Evolutionary conservation across 805 yeast species (phyloP).

Genomic region (Schwanniomyces pseudopolymorphus): DNA sequence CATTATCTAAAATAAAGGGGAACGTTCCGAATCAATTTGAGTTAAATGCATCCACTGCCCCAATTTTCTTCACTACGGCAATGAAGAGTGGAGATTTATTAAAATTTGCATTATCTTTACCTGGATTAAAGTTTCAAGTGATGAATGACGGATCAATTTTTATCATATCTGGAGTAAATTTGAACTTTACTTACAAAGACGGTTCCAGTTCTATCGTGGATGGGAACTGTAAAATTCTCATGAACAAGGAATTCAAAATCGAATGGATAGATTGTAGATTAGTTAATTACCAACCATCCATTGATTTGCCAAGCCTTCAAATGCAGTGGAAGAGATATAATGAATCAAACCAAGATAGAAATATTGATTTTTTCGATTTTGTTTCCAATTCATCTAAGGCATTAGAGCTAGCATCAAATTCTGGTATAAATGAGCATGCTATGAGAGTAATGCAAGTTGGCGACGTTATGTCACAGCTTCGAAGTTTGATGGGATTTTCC

Average conservation of each 20-base stretch:
- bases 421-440: conserved; percentile 65
- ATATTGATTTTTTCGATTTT: conserved; percentile 19
- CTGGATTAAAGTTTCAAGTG: conserved; percentile 41
- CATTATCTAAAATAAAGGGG: neutral
- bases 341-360: conserved; percentile 10
- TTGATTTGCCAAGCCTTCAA: conserved; percentile 25
- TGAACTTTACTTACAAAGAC: conserved; percentile 53
- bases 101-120: conserved; percentile 27
- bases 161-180: conserved; percentile 25
- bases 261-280: conserved; percentile 69
- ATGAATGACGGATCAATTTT: conserved; percentile 40
- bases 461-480: conserved; percentile 73
- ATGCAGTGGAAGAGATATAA: conserved; percentile 21
- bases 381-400: conserved; percentile 37
- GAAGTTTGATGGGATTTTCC: conserved; percentile 62
- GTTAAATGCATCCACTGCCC: conserved; percentile 62
- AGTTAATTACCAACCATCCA: conserved; percentile 24
- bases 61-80: conserved; percentile 56
- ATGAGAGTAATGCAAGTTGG: conserved; percentile 73
- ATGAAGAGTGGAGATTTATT: conserved; percentile 44
- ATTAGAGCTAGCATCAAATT: conserved; percentile 47
- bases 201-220: conserved; percentile 66
- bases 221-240: conserved; percentile 60
- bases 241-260: conserved; percentile 61
- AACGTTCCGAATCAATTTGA: conserved; percentile 48